A percentile compares a stretch with the other conserved stretches of the same genome.
phyloP scores from a whole-genome alignment of 345 rosid species.

The Dimocarpus longan region DNA sequence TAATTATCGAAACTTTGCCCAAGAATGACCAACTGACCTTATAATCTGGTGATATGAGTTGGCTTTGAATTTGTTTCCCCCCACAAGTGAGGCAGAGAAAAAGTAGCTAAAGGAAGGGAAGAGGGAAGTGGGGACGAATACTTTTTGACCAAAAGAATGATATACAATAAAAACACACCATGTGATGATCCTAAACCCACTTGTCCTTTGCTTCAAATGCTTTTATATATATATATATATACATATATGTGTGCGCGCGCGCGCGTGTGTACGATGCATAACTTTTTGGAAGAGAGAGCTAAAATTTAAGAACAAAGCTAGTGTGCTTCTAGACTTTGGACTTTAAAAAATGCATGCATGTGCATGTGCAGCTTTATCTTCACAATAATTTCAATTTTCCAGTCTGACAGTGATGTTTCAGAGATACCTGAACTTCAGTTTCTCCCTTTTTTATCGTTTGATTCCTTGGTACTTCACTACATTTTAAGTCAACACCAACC shows the following conservation, averaged over 20 bases:
- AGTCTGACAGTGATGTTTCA: conserved; percentile 3
- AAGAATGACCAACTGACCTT: too few species aligned
- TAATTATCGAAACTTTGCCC: too few species aligned
- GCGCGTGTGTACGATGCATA: too few species aligned
- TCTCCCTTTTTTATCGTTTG: neutral
- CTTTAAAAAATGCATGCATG: neutral
- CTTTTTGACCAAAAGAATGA: conserved; percentile 12
- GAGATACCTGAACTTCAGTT: neutral
- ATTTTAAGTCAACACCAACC: too few species aligned
- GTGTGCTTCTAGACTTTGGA: neutral
- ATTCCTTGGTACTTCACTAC: neutral
- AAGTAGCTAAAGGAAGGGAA: conserved; percentile 17
- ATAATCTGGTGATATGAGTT: neutral
- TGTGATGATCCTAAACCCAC: conserved; percentile 23
- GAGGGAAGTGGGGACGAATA: conserved; percentile 19
- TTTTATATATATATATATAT: too few species aligned
- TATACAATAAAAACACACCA: conserved; percentile 25
- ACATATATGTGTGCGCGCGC: too few species aligned
- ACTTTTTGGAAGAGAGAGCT: neutral
- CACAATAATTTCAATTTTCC: neutral
- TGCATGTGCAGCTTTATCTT: conserved; percentile 16
- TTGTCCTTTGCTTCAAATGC: too few species aligned
- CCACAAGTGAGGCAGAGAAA: conserved; percentile 19
- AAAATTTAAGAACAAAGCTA: neutral
- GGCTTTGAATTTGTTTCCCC: conserved; percentile 7